phyloP scores from a whole-genome alignment of 768 basidiomycete species.

The Suillus placidus region DNA sequence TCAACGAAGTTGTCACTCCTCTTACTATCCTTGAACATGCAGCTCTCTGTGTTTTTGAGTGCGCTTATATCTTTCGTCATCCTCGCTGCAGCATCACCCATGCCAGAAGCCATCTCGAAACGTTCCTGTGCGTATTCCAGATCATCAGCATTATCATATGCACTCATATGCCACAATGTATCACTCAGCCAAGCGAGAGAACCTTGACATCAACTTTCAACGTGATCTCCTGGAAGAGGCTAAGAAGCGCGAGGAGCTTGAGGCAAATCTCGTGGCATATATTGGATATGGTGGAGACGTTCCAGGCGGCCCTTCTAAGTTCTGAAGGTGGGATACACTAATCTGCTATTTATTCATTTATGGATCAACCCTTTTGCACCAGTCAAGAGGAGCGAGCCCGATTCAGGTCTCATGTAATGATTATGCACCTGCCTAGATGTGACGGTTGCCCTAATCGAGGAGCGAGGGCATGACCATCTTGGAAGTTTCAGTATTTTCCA shows the following conservation, averaged over 20 bases:
- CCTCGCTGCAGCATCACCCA: constrained; percentile 3
- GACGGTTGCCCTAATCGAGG: background rate
- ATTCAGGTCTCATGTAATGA: no score
- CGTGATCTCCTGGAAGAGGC: background rate
- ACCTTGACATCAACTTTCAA: background rate
- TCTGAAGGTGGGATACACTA: background rate
- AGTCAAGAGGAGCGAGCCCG: background rate
- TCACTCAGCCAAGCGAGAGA: background rate
- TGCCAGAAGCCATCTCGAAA: background rate
- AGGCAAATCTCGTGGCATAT: background rate
- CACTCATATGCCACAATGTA: background rate
- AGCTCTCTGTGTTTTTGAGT: background rate
- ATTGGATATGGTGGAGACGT: background rate
- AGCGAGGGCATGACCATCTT: background rate
- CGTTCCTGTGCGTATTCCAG: background rate
- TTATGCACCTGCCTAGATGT: background rate
- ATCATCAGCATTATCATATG: background rate
- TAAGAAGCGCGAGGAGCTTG: constrained; percentile 3
- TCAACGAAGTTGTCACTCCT: background rate
- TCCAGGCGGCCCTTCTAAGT: background rate
- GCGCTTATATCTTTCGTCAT: background rate
- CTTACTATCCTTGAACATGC: background rate
- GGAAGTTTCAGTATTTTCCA: background rate
- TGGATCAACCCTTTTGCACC: background rate
- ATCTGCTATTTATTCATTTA: background rate